These are phyloP conservation scores for Nakazawaea holstii DNA, from an alignment of 805 yeast genomes.

Conservation along the genomic window DNA sequence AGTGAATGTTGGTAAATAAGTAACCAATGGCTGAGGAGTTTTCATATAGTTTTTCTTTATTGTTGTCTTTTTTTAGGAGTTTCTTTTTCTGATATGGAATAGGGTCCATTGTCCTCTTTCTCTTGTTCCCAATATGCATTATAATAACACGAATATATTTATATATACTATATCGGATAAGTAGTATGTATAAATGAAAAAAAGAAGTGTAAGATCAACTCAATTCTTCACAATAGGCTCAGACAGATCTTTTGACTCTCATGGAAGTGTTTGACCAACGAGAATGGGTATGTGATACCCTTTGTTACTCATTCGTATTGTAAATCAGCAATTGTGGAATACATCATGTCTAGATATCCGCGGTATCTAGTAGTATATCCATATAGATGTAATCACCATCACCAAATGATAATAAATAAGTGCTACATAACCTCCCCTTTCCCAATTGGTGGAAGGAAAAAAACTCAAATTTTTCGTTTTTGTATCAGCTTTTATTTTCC, in stretches of 20 bases:
- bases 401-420: background rate
- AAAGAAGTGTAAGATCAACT: conserved; percentile 2
- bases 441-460: too few relatives aligned
- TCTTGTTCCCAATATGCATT: too few relatives aligned
- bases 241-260: background rate
- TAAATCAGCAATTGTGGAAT: background rate
- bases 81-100: too few relatives aligned
- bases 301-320: too few relatives aligned
- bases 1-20: conserved; percentile 79
- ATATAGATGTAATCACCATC: too few relatives aligned
- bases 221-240: background rate
- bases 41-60: background rate
- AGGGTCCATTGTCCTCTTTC: too few relatives aligned
- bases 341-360: background rate
- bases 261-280: background rate
- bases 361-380: background rate
- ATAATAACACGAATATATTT: too few relatives aligned
- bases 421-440: conserved; percentile 1
- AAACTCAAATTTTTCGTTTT: background rate
- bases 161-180: too few relatives aligned
- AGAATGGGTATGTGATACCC: background rate
- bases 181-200: too few relatives aligned
- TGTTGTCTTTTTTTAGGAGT: background rate
- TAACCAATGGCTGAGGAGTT: background rate
- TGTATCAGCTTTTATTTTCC: background rate